Evolutionary conservation across 2,329 filamentous ascomycete genomes (phyloP).

Genomic region (Sporothrix brasiliensis): DNA sequence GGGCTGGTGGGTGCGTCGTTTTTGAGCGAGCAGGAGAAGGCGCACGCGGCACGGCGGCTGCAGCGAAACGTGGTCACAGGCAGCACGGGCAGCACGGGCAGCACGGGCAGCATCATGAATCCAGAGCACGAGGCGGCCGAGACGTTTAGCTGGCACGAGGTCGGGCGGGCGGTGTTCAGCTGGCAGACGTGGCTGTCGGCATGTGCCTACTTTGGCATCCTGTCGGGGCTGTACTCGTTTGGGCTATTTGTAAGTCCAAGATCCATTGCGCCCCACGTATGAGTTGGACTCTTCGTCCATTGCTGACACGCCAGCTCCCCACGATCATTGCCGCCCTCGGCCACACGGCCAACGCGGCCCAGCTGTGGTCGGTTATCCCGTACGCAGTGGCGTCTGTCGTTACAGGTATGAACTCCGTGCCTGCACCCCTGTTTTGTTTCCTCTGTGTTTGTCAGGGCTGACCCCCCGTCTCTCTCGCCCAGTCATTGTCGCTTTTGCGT

Average conservation of each 20-base stretch:
- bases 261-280: too few species aligned
- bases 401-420: constrained; percentile 47
- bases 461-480: neutral
- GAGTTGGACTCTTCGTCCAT: too few species aligned
- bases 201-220: constrained; percentile 62
- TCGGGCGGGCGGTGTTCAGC: constrained; percentile 62
- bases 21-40: constrained; percentile 56
- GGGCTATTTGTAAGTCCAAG: constrained; percentile 58
- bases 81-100: neutral
- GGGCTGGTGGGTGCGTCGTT: constrained; percentile 57
- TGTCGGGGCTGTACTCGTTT: constrained; percentile 63
- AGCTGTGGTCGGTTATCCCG: constrained; percentile 66
- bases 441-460: neutral
- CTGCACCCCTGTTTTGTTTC: neutral
- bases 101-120: neutral
- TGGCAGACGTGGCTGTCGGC: constrained; percentile 66
- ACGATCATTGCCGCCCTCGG: constrained; percentile 65
- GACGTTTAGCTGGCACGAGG: constrained; percentile 63
- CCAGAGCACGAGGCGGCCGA: constrained; percentile 44
- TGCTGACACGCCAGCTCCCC: constrained; percentile 51
- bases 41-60: constrained; percentile 52
- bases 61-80: neutral
- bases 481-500: constrained; percentile 59
- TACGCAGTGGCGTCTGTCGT: constrained; percentile 63
- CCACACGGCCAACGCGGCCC: constrained; percentile 58